Base-by-base conservation (phyloP, 108 stramenopile species). In the Cylindrotheca fusiformis region DNA sequence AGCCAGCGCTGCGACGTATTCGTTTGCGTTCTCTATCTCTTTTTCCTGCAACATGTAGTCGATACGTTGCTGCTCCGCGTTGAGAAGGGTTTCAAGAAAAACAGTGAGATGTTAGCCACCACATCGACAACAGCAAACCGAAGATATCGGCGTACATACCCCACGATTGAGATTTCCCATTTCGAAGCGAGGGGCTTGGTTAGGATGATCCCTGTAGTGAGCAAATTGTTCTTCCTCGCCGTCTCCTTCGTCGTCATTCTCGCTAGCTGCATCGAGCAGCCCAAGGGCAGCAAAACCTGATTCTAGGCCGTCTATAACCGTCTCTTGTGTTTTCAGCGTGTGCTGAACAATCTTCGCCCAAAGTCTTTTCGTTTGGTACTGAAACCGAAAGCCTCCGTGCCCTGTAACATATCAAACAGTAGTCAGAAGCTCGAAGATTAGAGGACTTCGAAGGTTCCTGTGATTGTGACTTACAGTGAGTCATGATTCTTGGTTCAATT, bases 11-110 rank as follows among this genome's bases (percentile, higher is more conserved):
- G 88, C 85, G 23, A 93, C 69, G 60, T 93, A 93, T 61, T 93
- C 88, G 58, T 93, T 93, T 10, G 91, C 86, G 41, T 55, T 83
- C 48, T 93, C 91, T 12, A 93, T 80, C 55, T 93, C 91, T 60
- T 77, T 85, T 67, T 93, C 91, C 71, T 93, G 88, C 0, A 82
- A 71, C 72, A 79, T 77, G 68, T 72, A 87, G 58, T 80, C 87
- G 17, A 88, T 75, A 4, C 87, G 67, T 12, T 67, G 66, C 36
- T 41, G 36, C 6, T 14, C 36, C 36, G 14, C 14, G 6, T 41
- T 41, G n/a, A n/a, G n/a, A n/a, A n/a, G n/a, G n/a, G n/a, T n/a
- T n/a, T n/a, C n/a, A n/a, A n/a, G n/a, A n/a, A n/a, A n/a, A n/a
- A n/a, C n/a, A n/a, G n/a, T n/a, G n/a, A n/a, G n/a, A n/a, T n/a